phyloP scores from a whole-genome alignment of 164 flowering plant genomes.

The Piper betle region DNA sequence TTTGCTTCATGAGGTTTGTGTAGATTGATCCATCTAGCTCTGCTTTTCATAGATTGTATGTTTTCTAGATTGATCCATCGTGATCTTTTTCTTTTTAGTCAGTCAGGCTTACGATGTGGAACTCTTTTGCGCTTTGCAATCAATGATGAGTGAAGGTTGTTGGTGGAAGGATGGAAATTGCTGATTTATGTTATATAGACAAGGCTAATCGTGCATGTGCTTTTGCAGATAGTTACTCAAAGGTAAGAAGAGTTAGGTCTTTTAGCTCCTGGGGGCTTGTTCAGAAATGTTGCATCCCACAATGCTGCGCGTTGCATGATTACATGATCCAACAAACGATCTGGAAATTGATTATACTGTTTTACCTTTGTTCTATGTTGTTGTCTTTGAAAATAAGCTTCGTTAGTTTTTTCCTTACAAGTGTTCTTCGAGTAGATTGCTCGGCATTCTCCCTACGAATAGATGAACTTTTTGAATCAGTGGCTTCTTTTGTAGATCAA shows the following conservation, averaged over 20 bases:
- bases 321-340: background rate
- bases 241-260: conserved; percentile 34
- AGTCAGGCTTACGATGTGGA: conserved; percentile 56
- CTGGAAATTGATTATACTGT: background rate
- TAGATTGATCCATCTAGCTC: background rate
- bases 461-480: conserved; percentile 53
- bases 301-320: background rate
- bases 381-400: background rate
- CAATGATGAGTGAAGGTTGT: conserved; percentile 46
- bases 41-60: background rate
- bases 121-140: conserved; percentile 63
- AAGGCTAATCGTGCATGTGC: conserved; percentile 70
- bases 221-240: conserved; percentile 88
- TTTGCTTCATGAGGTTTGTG: background rate
- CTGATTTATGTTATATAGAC: conserved; percentile 66
- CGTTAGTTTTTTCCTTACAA: conserved; percentile 18
- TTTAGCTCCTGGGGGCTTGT: background rate
- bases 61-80: no score
- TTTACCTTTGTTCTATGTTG: background rate
- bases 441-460: conserved; percentile 71
- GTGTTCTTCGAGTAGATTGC: conserved; percentile 65
- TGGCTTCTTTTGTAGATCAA: conserved; percentile 25
- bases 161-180: conserved; percentile 72
- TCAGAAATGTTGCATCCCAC: no score
- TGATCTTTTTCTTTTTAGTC: conserved; percentile 1